phyloP scores from a whole-genome alignment of 2,329 filamentous ascomycete genomes.

The Fusarium compactum region DNA sequence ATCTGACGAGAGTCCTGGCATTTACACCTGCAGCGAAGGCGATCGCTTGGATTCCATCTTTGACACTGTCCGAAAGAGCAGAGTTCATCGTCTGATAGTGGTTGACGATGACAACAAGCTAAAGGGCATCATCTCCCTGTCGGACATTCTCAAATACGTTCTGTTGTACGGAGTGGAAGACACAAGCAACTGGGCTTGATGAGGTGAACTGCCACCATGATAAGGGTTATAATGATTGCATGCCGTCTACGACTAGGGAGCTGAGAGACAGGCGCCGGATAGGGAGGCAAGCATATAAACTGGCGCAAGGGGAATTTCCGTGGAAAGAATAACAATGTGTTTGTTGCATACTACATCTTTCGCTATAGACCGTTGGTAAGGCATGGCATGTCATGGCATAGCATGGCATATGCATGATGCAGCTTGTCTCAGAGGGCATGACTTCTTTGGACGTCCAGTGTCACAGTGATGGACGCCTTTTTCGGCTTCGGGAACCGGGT shows the following conservation, averaged over 20 bases:
- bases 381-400: conserved; percentile 1
- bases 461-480: conserved; percentile 25
- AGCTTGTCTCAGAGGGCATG: conserved; percentile 27
- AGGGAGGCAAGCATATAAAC: conserved; percentile 43
- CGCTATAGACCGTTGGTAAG: conserved; percentile 37
- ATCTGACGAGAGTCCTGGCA: conserved; percentile 91
- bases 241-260: conserved; percentile 33
- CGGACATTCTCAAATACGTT: conserved; percentile 96
- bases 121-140: conserved; percentile 90
- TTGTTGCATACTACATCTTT: conserved; percentile 43
- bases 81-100: conserved; percentile 92
- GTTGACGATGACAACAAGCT: conserved; percentile 91
- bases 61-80: conserved; percentile 93
- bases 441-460: conserved; percentile 27
- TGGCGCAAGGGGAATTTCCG: conserved; percentile 42
- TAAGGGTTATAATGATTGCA: conserved; percentile 44
- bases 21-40: conserved; percentile 93
- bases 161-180: conserved; percentile 82
- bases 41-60: conserved; percentile 96
- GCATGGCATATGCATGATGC: conserved; percentile 11
- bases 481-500: conserved; percentile 34
- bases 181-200: conserved; percentile 41
- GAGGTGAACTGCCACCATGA: conserved; percentile 9
- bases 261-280: conserved; percentile 17
- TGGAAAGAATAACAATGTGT: conserved; percentile 42